Conservation (phyloP, 2,329 filamentous ascomycete species). For the Colletotrichum costaricense region DNA sequence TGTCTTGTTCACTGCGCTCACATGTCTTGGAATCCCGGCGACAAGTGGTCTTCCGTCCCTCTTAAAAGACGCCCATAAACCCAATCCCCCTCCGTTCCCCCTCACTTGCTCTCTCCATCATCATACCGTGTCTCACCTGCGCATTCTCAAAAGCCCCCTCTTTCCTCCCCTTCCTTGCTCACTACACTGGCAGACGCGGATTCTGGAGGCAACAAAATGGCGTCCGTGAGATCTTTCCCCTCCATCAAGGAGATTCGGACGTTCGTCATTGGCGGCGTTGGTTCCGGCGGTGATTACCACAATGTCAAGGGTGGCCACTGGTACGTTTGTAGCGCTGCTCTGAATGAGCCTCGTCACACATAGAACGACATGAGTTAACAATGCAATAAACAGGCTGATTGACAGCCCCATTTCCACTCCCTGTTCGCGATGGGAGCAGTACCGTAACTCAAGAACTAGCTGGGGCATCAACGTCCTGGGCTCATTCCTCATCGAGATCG, state of each 20-base stretch:
- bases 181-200: background rate
- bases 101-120: background rate
- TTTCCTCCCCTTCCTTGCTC: background rate
- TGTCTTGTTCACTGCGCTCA: constrained; percentile 15
- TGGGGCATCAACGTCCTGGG: constrained; percentile 97
- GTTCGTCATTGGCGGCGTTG: constrained; percentile 75
- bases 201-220: constrained; percentile 48
- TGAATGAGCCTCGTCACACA: background rate
- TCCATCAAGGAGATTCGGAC: constrained; percentile 81
- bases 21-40: constrained; percentile 14
- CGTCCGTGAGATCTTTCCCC: constrained; percentile 70
- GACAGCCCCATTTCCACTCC: constrained; percentile 93
- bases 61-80: constrained; percentile 18
- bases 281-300: constrained; percentile 83
- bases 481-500: constrained; percentile 91
- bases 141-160: background rate
- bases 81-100: constrained; percentile 8
- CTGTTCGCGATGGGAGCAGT: constrained; percentile 89
- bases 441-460: constrained; percentile 86
- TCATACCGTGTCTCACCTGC: background rate
- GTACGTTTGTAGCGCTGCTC: constrained; percentile 51
- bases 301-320: constrained; percentile 84
- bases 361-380: constrained; percentile 12
- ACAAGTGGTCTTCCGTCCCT: constrained; percentile 1
- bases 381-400: constrained; percentile 77